phyloP scores from a whole-genome alignment of 2,329 filamentous ascomycete genomes.

The Trichoderma sp. region DNA sequence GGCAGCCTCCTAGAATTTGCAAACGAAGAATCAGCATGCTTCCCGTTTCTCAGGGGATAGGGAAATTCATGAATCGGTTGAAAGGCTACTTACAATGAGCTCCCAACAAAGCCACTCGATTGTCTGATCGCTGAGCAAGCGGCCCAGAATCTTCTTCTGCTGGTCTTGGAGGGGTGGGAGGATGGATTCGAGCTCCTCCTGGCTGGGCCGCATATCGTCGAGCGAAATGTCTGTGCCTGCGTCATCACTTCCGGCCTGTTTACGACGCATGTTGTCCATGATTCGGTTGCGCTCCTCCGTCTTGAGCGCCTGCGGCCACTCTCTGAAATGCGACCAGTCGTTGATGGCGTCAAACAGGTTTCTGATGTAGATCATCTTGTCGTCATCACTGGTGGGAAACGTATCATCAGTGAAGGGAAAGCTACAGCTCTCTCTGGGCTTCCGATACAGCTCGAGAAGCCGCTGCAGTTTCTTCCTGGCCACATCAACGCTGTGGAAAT shows the following conservation, averaged over 20 bases:
- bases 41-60: background rate
- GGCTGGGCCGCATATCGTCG: slow-evolving; percentile 21
- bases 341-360: slow-evolving; percentile 27
- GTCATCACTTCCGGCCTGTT: background rate
- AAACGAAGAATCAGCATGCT: background rate
- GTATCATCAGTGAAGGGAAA: slow-evolving; percentile 21
- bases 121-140: slow-evolving; percentile 25
- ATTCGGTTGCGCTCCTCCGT: slow-evolving; percentile 16
- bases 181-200: slow-evolving; percentile 12
- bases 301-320: slow-evolving; percentile 26
- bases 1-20: slow-evolving; percentile 22
- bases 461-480: slow-evolving; percentile 16
- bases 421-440: slow-evolving; percentile 22
- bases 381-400: slow-evolving; percentile 21
- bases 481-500: slow-evolving; percentile 11
- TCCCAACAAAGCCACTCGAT: slow-evolving; percentile 29
- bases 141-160: slow-evolving; percentile 26
- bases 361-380: slow-evolving; percentile 21
- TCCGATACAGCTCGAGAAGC: slow-evolving; percentile 22
- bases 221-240: background rate
- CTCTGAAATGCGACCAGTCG: slow-evolving; percentile 27
- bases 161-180: slow-evolving; percentile 23
- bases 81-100: slow-evolving; percentile 24
- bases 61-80: too few relatives aligned
- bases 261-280: slow-evolving; percentile 10